Evolutionary conservation across 1,139 yeast species (phyloP).

Genomic region (Hemisphaericaspora xylanilytica): DNA sequence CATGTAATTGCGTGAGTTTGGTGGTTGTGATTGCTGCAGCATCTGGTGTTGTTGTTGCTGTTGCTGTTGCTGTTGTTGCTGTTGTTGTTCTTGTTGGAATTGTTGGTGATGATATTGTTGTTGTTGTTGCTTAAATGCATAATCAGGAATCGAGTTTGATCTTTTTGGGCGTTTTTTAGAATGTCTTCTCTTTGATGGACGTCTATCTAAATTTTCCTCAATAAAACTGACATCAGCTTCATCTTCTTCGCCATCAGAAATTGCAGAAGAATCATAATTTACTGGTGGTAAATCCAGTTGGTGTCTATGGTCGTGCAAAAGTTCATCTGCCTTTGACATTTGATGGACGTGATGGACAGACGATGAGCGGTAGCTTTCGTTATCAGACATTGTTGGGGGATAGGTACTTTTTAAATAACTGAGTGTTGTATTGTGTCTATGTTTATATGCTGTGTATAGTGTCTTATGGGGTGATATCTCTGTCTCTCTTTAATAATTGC

Average conservation of each 20-base stretch:
- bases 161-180: constrained; percentile 1
- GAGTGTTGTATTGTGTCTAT: too few species aligned
- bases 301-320: constrained; percentile 58
- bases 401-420: too few species aligned
- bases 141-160: constrained; percentile 10
- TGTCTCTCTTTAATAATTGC: too few species aligned
- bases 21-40: constrained; percentile 14
- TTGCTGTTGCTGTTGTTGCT: constrained; percentile 12
- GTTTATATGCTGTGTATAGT: too few species aligned
- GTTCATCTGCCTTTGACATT: constrained; percentile 42
- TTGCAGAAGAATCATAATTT: constrained; percentile 19
- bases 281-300: constrained; percentile 39
- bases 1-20: constrained; percentile 10
- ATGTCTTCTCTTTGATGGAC: constrained; percentile 1
- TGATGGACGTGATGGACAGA: constrained; percentile 35
- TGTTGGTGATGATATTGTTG: constrained; percentile 5
- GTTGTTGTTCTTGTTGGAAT: constrained; percentile 8
- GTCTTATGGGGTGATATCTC: too few species aligned
- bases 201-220: background rate
- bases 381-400: constrained; percentile 43
- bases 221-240: constrained; percentile 4
- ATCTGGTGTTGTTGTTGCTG: constrained; percentile 3
- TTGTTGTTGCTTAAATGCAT: constrained; percentile 15
- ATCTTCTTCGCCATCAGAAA: constrained; percentile 11
- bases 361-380: constrained; percentile 41